These are phyloP conservation scores for Bruguiera parviflora DNA, from an alignment of 345 rosid species.

Conservation along the genomic window DNA sequence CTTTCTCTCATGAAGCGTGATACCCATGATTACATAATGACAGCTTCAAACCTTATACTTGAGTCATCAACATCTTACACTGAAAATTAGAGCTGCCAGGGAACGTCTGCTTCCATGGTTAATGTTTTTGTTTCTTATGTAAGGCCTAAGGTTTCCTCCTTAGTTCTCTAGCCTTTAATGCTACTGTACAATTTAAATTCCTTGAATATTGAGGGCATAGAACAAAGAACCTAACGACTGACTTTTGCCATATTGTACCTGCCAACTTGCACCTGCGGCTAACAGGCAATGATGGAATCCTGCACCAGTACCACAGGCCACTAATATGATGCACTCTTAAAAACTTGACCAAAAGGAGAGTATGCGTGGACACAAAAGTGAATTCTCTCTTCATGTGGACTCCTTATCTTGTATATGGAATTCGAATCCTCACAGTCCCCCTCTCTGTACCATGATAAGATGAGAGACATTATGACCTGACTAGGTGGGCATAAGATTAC, in stretches of 20 bases:
- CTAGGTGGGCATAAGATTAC: constrained; percentile 28
- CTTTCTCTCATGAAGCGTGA: constrained; percentile 33
- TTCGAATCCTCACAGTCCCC: constrained; percentile 8
- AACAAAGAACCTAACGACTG: constrained; percentile 11
- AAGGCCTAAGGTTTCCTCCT: background rate
- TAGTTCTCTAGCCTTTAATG: constrained; percentile 24
- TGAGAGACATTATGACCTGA: constrained; percentile 34
- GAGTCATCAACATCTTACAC: constrained; percentile 83
- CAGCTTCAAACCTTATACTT: constrained; percentile 33
- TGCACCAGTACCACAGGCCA: constrained; percentile 24
- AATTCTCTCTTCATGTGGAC: constrained; percentile 15
- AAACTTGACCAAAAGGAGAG: constrained; percentile 16
- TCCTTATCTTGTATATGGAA: constrained; percentile 1
- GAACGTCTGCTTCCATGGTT: constrained; percentile 21
- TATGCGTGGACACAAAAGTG: constrained; percentile 26
- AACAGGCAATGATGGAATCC: constrained; percentile 33
- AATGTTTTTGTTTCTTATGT: constrained; percentile 18
- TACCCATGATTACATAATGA: constrained; percentile 28
- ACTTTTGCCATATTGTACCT: constrained; percentile 36
- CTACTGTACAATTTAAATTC: constrained; percentile 26
- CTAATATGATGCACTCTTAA: constrained; percentile 13
- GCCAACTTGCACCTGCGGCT: constrained; percentile 40
- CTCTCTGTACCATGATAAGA: constrained; percentile 27
- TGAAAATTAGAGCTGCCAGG: constrained; percentile 54
- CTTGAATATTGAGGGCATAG: constrained; percentile 25